Base-by-base conservation (phyloP, 192 early-diverging fungal species). In the Gorgonomyces haynaldii region DNA sequence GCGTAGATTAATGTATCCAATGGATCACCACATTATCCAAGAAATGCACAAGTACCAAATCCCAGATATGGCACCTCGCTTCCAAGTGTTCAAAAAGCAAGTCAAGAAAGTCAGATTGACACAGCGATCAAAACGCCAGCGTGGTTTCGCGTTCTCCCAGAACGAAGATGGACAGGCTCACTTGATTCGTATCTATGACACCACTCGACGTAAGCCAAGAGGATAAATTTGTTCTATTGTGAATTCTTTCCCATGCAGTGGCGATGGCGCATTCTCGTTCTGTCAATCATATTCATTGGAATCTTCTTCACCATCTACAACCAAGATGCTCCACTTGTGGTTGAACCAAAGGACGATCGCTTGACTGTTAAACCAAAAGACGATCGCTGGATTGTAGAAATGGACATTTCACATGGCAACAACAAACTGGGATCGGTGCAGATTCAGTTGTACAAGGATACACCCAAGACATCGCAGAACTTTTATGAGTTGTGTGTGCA, bases 41-140 rank as follows among this genome's bases (percentile, higher is more conserved):
- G 96, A 99, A 68, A 99, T 99, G 49, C 87, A 97, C 65, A 96
- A 95, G 66, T 89, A 85, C 78, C 96, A 99, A 65, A 88, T 99
- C 45, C 96, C 91, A 19, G 96, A 99, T 60, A 93, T 92, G 57
- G 78, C 93, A 29, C 96, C 96, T 35, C 75, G 96, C 29, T 90
- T 93, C 88, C 92, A 99, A 61, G 79, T 86, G 43, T 99, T 99
- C 88, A 76, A 86, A 53, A 92, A 99, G 66, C 91, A 91, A 4
- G 92, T 99, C n/a, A 82, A 94, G 72, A 99, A 99, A 72, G 93
- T 92, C 10, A 60, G 72, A 5, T 51, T 62, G 52, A 83, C 90
- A 37, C 93, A 97, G 65, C 75, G 96, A 32, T 65, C 89, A 5
- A 90, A 91, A 57, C 75, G 89, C 22, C 93, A 86, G 45, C 78